Base-by-base conservation (phyloP, 371 early-diverging fungal genomes). In the Rhizopus stolonifer region DNA sequence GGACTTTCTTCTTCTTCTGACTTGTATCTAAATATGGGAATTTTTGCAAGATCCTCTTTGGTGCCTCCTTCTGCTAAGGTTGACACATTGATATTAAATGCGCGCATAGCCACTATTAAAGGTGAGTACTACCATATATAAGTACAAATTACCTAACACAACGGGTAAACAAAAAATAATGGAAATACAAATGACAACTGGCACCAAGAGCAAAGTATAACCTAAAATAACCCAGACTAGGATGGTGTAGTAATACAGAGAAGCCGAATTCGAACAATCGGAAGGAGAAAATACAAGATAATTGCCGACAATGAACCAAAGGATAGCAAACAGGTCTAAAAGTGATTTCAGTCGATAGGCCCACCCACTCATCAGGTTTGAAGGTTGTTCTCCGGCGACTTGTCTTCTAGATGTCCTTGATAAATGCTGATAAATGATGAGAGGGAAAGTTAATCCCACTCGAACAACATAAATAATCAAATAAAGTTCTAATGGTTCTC, bases 241-340 rank as follows among this genome's bases (percentile, higher is more conserved):
- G 2, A 85, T 72, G 0, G 78, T 66, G 40, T 79, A 80, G 49
- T 80, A 87, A 5, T 88, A 67, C 8, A 60, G 55, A 1, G 81
- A 81, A 32, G 85, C 82, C 17, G 46, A 49, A 0, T 32, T 13
- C 7, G 70, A 59, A 58, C 84, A 86, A 7, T 24, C 38, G 1
- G 64, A 63, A 8, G 70, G 61, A 1, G 82, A 71, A 53, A 87
- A 88, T 18, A 85, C 50, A 29, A 86, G 76, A 56, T 85, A 83
- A 58, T 88, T 89, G 53, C 88, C 87, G 38, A 85, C 56, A 34
- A 90, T 73, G 63, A 88, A 89, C 65, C 86, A 71, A 24, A 85
- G 68, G 10, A 85, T 77, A 11, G 83, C 82, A 64, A 79, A 65
- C 15, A 86, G 52, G 57, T 84, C 82, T 43, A 88, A 58, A 18